phyloP scores from a whole-genome alignment of 352 stramenopile genomes.

The Phytopythium litorale region DNA sequence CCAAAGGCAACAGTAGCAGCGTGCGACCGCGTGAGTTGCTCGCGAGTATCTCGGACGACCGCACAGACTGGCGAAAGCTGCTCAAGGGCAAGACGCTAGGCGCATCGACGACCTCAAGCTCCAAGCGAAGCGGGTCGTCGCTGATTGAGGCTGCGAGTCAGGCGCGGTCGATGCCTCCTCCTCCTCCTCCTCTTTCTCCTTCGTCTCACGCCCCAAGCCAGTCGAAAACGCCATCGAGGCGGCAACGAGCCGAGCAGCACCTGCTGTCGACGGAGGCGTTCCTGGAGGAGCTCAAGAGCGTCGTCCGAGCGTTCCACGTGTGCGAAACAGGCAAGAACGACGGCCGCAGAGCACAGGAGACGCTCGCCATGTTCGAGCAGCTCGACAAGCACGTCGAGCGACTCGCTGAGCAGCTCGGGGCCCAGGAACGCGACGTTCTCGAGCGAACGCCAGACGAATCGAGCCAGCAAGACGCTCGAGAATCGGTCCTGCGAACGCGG shows the following conservation, averaged over 20 bases:
- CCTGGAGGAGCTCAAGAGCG: conserved; percentile 44
- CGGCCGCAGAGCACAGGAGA: conserved; percentile 5
- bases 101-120: not conserved
- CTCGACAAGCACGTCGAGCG: conserved; percentile 54
- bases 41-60: conserved; percentile 52
- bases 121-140: not conserved
- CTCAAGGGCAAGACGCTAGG: conserved; percentile 31
- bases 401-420: conserved; percentile 38
- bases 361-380: conserved; percentile 38
- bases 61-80: conserved; percentile 61
- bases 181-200: not conserved
- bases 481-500: conserved; percentile 30
- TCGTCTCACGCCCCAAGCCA: not conserved
- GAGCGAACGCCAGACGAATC: conserved; percentile 6
- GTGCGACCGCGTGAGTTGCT: conserved; percentile 41
- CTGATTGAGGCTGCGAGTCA: not conserved
- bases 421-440: conserved; percentile 19
- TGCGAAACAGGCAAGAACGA: conserved; percentile 10
- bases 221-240: not conserved
- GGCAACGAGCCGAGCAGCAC: conserved; percentile 4
- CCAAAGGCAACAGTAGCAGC: conserved; percentile 23
- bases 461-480: conserved; percentile 3
- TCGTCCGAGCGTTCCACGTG: conserved; percentile 47
- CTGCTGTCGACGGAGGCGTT: conserved; percentile 33
- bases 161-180: not conserved